Evolutionary conservation across 352 stramenopile genomes (phyloP), one percentile per base, ranked within the genome.

Genomic region (Poterioochromonas sp.): DNA sequence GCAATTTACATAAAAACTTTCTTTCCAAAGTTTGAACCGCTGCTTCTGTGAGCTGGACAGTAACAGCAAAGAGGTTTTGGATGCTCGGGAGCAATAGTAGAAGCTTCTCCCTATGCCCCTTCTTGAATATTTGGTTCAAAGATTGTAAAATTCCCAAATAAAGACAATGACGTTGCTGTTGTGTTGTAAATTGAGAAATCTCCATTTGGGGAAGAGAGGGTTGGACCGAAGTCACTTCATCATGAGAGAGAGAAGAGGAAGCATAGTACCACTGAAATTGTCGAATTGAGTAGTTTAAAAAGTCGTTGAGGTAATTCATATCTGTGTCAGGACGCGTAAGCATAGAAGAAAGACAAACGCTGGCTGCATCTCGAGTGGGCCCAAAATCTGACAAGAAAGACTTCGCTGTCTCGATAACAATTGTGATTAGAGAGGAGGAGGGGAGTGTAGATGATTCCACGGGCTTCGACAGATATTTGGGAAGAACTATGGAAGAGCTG

Each of bases 1-100:
- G 92, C 29, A 98, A 87, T 82, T 99, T 99, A 2, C 97, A 88
- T 39, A 95, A 87, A n/a, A 97, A 85, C 78, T 98, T 97, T 69
- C 92, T 87, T 54, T 97, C 85, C 43, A 97, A 74, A 0, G 89
- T 60, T 82, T 71, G 51, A n/a, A n/a, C n/a, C n/a, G n/a, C n/a
- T n/a, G n/a, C n/a, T n/a, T n/a, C n/a, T n/a, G n/a, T n/a, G n/a
- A n/a, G n/a, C n/a, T n/a, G n/a, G n/a, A n/a, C n/a, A n/a, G n/a
- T n/a, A n/a, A n/a, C n/a, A n/a, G n/a, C n/a, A n/a, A n/a, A n/a
- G n/a, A n/a, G n/a, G n/a, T n/a, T n/a, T n/a, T n/a, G n/a, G n/a
- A n/a, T n/a, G n/a, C n/a, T n/a, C n/a, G n/a, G n/a, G n/a, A n/a
- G n/a, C n/a, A n/a, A 29, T 32, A 5, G 34, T 51, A 71, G 34